A percentile compares a stretch with the other conserved stretches of the same genome.
phyloP scores from a whole-genome alignment of 106 monocot genomes.

The Alisma plantagoaquatica region DNA sequence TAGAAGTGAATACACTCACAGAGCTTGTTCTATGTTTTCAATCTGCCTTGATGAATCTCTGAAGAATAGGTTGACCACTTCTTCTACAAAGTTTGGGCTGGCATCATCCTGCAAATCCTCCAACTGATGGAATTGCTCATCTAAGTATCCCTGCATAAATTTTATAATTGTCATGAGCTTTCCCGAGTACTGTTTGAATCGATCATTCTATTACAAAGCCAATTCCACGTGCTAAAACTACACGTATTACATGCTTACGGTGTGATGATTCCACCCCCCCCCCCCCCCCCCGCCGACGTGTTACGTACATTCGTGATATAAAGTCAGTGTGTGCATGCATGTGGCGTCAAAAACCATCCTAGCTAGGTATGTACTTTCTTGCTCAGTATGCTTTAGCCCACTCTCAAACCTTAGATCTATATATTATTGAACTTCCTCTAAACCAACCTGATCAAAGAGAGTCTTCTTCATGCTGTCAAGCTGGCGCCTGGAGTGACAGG shows the following conservation, averaged over 20 bases:
- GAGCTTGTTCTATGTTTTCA: constrained; percentile 55
- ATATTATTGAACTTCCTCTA: not conserved
- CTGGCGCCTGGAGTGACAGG: constrained; percentile 56
- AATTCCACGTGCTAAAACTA: no score
- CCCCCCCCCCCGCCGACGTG: not conserved
- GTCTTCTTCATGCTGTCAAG: constrained; percentile 56
- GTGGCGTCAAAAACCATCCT: no score
- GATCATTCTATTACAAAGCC: no score
- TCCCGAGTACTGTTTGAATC: no score
- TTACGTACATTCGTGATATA: not conserved
- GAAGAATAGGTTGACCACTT: constrained; percentile 80
- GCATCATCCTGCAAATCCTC: constrained; percentile 88
- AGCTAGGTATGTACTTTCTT: no score
- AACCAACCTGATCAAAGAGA: constrained; percentile 80
- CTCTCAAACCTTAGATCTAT: not conserved
- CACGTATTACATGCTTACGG: no score
- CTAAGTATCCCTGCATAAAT: constrained; percentile 62
- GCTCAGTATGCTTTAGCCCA: no score
- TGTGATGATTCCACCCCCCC: no score
- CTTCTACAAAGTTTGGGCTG: constrained; percentile 94
- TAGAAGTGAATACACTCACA: constrained; percentile 34
- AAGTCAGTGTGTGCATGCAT: not conserved
- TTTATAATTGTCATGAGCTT: no score
- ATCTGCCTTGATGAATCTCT: constrained; percentile 67
- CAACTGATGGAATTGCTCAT: constrained; percentile 81